A percentile compares a stretch with the other conserved stretches of the same genome.
phyloP scores from a whole-genome alignment of 2,329 filamentous ascomycete species.

The Trichophyton benhamiae region DNA sequence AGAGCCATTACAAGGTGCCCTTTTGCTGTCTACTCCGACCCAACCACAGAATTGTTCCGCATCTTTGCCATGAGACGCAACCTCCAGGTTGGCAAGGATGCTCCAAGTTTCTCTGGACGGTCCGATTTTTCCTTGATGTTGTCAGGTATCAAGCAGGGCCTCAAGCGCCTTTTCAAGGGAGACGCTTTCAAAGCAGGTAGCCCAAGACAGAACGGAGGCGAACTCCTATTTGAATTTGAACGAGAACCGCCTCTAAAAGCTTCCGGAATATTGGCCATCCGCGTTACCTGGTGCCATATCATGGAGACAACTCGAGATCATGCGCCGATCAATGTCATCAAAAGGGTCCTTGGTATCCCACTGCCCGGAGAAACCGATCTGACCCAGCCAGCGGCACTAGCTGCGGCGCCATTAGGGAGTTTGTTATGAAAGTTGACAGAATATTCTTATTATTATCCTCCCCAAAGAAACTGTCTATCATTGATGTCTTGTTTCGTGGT shows the following conservation, averaged over 20 bases:
- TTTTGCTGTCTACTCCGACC: conserved; percentile 69
- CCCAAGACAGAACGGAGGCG: conserved; percentile 58
- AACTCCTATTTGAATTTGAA: conserved; percentile 56
- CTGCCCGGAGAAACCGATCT: not conserved
- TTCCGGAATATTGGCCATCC: conserved; percentile 40
- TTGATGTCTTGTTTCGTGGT: not conserved
- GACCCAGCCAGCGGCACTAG: not conserved
- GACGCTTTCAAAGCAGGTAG: conserved; percentile 53
- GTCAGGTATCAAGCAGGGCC: conserved; percentile 43
- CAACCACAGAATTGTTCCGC: conserved; percentile 52
- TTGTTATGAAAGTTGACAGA: not conserved
- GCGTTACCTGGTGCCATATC: conserved; percentile 65
- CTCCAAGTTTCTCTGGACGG: conserved; percentile 54
- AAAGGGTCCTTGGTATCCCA: conserved; percentile 20
- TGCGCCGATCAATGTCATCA: conserved; percentile 47
- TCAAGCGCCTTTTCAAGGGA: conserved; percentile 47
- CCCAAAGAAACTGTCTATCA: not conserved
- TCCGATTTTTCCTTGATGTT: conserved; percentile 36
- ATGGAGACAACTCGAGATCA: conserved; percentile 73
- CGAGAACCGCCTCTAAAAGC: conserved; percentile 10
- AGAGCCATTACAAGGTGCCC: conserved; percentile 48
- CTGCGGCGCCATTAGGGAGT: not conserved
- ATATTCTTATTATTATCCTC: not conserved
- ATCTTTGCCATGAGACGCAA: conserved; percentile 58
- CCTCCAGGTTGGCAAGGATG: conserved; percentile 43